Percentiles rank a stretch among this genome's conserved stretches.
phyloP scores from a whole-genome alignment of 108 stramenopile species.

The Chaetoceros tenuissimus region DNA sequence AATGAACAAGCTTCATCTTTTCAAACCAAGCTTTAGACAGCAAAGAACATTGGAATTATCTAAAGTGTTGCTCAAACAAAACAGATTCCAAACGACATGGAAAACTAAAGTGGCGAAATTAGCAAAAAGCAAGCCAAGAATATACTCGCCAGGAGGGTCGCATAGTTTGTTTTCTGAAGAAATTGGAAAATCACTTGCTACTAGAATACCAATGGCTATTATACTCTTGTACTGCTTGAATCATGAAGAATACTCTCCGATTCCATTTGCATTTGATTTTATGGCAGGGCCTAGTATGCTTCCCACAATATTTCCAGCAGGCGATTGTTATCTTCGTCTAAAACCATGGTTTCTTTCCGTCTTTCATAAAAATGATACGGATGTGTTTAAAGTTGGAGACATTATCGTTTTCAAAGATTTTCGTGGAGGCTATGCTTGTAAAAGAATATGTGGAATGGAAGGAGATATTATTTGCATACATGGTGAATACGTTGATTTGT shows the following conservation, averaged over 20 bases:
- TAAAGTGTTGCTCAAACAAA: no score
- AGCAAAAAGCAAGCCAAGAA: no score
- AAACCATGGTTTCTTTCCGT: constrained; percentile 25
- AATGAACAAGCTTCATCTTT: no score
- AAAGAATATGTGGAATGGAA: constrained; percentile 64
- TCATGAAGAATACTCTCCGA: constrained; percentile 23
- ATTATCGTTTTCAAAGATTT: neutral
- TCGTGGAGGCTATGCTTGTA: constrained; percentile 19
- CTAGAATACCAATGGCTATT: constrained; percentile 22
- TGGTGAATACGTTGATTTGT: constrained; percentile 51
- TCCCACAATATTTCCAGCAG: constrained; percentile 57
- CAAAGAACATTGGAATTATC: no score
- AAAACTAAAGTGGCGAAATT: no score
- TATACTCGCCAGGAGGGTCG: neutral
- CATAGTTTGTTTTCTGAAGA: neutral
- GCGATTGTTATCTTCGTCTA: constrained; percentile 50
- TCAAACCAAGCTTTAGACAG: no score
- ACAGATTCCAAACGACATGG: no score
- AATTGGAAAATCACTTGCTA: neutral
- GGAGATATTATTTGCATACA: constrained; percentile 41
- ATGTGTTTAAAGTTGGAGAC: constrained; percentile 28
- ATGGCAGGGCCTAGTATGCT: constrained; percentile 66
- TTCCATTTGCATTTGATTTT: constrained; percentile 46
- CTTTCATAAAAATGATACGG: constrained; percentile 8
- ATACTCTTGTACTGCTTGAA: constrained; percentile 8